Conservation (phyloP, 2,329 filamentous ascomycete species). For the Neodidymelliopsis sp. region DNA sequence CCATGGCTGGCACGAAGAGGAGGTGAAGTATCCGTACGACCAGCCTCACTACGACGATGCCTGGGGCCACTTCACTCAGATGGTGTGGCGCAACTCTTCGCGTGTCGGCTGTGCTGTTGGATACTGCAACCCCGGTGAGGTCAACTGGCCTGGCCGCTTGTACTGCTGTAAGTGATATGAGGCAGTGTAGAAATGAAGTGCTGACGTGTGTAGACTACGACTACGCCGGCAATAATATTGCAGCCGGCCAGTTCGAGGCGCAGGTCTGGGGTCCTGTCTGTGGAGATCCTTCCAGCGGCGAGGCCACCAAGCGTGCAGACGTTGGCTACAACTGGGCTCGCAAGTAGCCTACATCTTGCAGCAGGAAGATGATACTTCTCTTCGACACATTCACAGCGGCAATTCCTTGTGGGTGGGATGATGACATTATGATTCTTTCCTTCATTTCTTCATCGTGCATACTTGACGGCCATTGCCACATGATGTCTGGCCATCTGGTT, state of each 20-base stretch:
- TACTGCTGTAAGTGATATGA: constrained; percentile 45
- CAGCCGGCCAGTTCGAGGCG: constrained; percentile 34
- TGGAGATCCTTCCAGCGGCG: constrained; percentile 27
- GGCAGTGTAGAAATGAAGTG: background rate
- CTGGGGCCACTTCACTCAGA: constrained; percentile 50
- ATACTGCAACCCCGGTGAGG: constrained; percentile 30
- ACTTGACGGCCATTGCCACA: background rate
- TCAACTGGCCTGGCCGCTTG: constrained; percentile 40
- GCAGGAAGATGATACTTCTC: too few species aligned
- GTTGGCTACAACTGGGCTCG: constrained; percentile 28
- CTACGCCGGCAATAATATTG: constrained; percentile 43
- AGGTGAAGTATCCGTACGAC: constrained; percentile 45
- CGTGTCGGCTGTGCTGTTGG: constrained; percentile 47
- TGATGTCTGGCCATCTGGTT: constrained; percentile 13
- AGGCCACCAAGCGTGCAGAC: constrained; percentile 25
- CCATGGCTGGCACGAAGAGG: constrained; percentile 49
- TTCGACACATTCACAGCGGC: too few species aligned
- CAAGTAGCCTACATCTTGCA: background rate
- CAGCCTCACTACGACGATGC: constrained; percentile 37
- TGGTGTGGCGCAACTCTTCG: constrained; percentile 49
- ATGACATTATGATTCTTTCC: background rate
- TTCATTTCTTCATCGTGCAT: background rate
- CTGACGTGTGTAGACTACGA: constrained; percentile 42
- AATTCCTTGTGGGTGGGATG: too few species aligned
- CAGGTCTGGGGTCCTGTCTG: constrained; percentile 46